Conservation (phyloP, 495 filamentous ascomycete species). For the Xylaria curta region DNA sequence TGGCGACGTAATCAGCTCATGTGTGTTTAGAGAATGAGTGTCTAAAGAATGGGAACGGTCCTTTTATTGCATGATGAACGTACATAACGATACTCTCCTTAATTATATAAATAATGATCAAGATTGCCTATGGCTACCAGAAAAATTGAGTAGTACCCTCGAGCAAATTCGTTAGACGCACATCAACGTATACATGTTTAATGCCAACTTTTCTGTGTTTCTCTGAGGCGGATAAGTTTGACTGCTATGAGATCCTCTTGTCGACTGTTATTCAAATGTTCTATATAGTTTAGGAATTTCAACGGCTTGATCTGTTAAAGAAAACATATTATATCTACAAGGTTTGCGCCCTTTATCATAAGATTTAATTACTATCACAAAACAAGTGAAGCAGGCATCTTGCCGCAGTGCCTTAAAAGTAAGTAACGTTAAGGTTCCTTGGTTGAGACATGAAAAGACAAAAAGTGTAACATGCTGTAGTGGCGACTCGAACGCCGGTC, state of each 20-base stretch:
- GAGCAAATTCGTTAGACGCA: not conserved
- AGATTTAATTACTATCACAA: too few relatives aligned
- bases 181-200: too few relatives aligned
- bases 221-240: not conserved
- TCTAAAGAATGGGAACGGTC: constrained; percentile 8
- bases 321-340: too few relatives aligned
- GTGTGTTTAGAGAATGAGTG: not conserved
- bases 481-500: constrained; percentile 29
- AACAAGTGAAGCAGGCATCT: too few relatives aligned
- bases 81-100: constrained; percentile 13
- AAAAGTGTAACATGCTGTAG: constrained; percentile 1
- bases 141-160: not conserved
- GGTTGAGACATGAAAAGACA: too few relatives aligned
- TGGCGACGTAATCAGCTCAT: not conserved
- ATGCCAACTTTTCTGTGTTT: not conserved
- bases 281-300: not conserved
- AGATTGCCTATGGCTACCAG: not conserved
- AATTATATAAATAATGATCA: constrained; percentile 2
- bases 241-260: not conserved
- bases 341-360: too few relatives aligned
- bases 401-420: too few relatives aligned
- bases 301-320: not conserved
- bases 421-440: too few relatives aligned
- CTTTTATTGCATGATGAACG: not conserved
- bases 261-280: not conserved